phyloP scores from a whole-genome alignment of 2,329 filamentous ascomycete genomes.

The Rhynchosporium graminicola region DNA sequence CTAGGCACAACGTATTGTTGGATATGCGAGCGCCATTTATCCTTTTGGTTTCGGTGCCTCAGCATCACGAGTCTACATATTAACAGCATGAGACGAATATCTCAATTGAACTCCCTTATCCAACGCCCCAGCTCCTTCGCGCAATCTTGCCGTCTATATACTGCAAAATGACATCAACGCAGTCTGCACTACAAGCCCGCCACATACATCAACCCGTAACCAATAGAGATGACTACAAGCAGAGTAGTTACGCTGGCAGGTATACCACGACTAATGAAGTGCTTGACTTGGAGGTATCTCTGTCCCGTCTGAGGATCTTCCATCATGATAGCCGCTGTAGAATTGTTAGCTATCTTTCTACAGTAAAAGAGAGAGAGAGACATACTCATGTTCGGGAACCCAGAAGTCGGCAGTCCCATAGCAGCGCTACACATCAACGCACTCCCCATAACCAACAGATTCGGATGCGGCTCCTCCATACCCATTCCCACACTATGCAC shows the following conservation, averaged over 20 bases:
- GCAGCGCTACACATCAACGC: slow-evolving; percentile 97
- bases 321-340: slow-evolving; percentile 94
- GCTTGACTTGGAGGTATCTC: slow-evolving; percentile 85
- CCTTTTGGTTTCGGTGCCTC: too few relatives aligned
- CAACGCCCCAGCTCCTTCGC: not conserved
- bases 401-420: slow-evolving; percentile 93
- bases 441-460: slow-evolving; percentile 90
- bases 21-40: too few relatives aligned
- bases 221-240: slow-evolving; percentile 79
- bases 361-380: slow-evolving; percentile 37
- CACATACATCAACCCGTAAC: slow-evolving; percentile 81
- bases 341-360: slow-evolving; percentile 24
- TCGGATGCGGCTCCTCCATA: slow-evolving; percentile 90
- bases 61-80: too few relatives aligned
- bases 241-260: slow-evolving; percentile 83
- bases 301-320: slow-evolving; percentile 90
- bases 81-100: too few relatives aligned
- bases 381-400: slow-evolving; percentile 99
- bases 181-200: slow-evolving; percentile 30
- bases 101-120: not conserved
- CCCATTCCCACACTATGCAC: slow-evolving; percentile 80
- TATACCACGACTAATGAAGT: slow-evolving; percentile 93
- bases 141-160: not conserved
- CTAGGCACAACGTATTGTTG: too few relatives aligned
- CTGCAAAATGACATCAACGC: not conserved